phyloP scores from a whole-genome alignment of 129 eudicot genomes.

The Flaveria robusta region DNA sequence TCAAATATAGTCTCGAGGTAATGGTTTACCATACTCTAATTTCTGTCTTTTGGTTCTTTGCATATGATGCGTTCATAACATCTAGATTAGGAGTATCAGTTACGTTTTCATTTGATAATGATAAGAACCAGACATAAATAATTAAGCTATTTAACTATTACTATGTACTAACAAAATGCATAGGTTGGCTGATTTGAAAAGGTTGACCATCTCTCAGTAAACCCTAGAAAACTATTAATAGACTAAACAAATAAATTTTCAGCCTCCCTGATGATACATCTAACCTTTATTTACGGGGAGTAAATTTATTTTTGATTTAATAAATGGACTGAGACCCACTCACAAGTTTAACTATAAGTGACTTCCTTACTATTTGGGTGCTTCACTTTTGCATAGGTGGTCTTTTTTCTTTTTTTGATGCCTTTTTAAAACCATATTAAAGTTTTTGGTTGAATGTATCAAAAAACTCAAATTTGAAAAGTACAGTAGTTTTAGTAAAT shows the following conservation, averaged over 20 bases:
- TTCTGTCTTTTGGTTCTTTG: not conserved
- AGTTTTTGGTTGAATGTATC: too few species aligned
- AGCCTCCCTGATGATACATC: not conserved
- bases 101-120: not conserved
- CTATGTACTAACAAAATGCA: not conserved
- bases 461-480: too few species aligned
- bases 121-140: not conserved
- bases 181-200: not conserved
- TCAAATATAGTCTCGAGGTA: slow-evolving; percentile 41
- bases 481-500: too few species aligned
- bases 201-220: not conserved
- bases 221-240: not conserved
- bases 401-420: too few species aligned
- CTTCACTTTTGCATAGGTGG: too few species aligned
- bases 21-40: not conserved
- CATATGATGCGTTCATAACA: not conserved
- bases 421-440: too few species aligned
- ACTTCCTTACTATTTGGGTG: too few species aligned
- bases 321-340: too few species aligned
- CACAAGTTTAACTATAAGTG: too few species aligned
- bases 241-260: not conserved
- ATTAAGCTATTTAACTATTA: not conserved
- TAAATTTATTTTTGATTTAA: too few species aligned
- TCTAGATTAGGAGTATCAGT: not conserved
- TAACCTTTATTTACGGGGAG: too few species aligned